Base-by-base conservation (phyloP, 2,329 filamentous ascomycete genomes). In the Alternaria sp. region DNA sequence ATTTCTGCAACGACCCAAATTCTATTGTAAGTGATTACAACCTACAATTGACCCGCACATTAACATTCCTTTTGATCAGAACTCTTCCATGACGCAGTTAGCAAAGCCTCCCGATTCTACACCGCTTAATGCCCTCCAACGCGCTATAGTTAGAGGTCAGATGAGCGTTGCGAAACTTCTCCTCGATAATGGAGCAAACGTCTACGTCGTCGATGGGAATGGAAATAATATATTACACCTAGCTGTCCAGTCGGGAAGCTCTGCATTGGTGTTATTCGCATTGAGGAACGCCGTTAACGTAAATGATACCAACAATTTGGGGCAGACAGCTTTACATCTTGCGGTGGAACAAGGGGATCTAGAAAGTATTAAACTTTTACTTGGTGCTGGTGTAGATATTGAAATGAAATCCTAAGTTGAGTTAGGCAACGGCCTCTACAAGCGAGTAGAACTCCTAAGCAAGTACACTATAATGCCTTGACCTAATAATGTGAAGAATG, bases 151-250 rank as follows among this genome's bases (percentile, higher is more conserved):
- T 17, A 45, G 13, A n/a, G 52, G 52, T 11, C 37, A 28, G 13
- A 17, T 34, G 26, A 55, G 17, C 23, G 40, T 55, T 26, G 42
- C 52, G 41, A 21, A 49, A 26, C 41, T 55, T 49, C 52, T 55
- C 0, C 42, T 49, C 14, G 52, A 55, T 17, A 55, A 33, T 28
- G 52, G 52, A 31, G 52, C 52, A 31, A 33, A 55, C 33, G 33
- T 55, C 21, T 49, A 55, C 26, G 26, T 29, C 3, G 17, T 40
- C 14, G 52, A 55, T 6, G 42, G 40, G 8, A n/a, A 17, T 9
- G 52, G 52, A n/a, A 55, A 55, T 33, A 55, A 45, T 17, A 49
- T 55, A 9, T 24, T 55, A 6, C 52, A 55, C 11, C 42, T 55
- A 3, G 52, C 42, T 24, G 52, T 33, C 10, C 42, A 37, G n/a